phyloP scores from a whole-genome alignment of 1,284 basidiomycete genomes.

The Ustilago loliicola region DNA sequence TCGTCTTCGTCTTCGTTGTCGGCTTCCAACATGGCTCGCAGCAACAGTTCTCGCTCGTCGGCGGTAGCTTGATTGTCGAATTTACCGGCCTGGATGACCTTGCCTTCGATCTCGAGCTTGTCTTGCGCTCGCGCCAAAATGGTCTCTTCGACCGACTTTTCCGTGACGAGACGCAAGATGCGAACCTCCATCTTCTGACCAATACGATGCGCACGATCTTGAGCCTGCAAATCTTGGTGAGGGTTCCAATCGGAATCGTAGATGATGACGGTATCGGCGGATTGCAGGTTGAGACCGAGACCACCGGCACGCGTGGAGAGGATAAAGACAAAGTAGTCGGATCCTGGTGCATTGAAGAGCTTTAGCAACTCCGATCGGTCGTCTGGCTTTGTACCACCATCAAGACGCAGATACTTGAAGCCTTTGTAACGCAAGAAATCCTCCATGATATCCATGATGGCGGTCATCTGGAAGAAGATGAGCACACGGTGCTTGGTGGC shows the following conservation, averaged over 20 bases:
- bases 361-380: constrained; percentile 92
- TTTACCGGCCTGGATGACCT: constrained; percentile 88
- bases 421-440: constrained; percentile 93
- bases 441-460: constrained; percentile 99
- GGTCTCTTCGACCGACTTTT: constrained; percentile 97
- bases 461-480: constrained; percentile 99
- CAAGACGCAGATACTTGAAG: constrained; percentile 92
- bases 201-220: constrained; percentile 92
- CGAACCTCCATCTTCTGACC: constrained; percentile 98
- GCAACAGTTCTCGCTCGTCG: constrained; percentile 94
- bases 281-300: constrained; percentile 96
- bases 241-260: constrained; percentile 74
- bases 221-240: constrained; percentile 84
- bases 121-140: constrained; percentile 93
- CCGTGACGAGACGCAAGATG: constrained; percentile 95
- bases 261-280: constrained; percentile 99
- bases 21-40: constrained; percentile 76
- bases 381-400: constrained; percentile 98
- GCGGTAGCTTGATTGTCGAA: constrained; percentile 99
- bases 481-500: constrained; percentile 91
- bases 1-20: constrained; percentile 70
- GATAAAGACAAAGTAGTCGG: constrained; percentile 88
- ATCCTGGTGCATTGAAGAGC: constrained; percentile 90
- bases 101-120: constrained; percentile 99
- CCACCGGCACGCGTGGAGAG: constrained; percentile 94